phyloP scores from a whole-genome alignment of 2,329 filamentous ascomycete species.

The Exophiala viscosa region DNA sequence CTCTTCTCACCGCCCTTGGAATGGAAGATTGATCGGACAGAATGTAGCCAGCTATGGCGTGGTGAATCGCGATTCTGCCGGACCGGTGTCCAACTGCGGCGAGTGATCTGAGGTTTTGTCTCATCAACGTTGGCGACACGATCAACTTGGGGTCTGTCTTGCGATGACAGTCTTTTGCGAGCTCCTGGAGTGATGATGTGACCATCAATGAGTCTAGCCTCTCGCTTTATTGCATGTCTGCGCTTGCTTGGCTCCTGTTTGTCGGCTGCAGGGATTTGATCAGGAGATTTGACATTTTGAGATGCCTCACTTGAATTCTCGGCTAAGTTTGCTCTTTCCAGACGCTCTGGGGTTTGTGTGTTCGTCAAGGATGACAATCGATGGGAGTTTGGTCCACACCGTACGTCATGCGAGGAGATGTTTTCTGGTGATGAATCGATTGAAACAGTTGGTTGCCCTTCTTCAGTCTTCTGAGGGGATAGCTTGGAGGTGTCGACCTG shows the following conservation, averaged over 20 bases:
- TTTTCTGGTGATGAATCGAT: neutral
- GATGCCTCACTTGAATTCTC: conserved; percentile 3
- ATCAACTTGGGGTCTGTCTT: neutral
- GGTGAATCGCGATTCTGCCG: conserved; percentile 18
- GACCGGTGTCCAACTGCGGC: conserved; percentile 16
- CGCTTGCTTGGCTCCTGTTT: conserved; percentile 12
- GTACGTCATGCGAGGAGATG: neutral
- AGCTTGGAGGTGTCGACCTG: neutral
- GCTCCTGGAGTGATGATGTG: conserved; percentile 12
- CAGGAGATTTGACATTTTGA: conserved; percentile 7
- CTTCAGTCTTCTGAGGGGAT: neutral
- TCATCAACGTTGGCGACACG: conserved; percentile 3
- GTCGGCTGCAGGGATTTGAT: conserved; percentile 6
- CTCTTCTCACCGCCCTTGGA: conserved; percentile 12
- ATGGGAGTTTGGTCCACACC: neutral
- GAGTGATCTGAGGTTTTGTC: conserved; percentile 4
- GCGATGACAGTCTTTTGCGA: conserved; percentile 14
- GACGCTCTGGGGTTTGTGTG: neutral
- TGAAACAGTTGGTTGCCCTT: neutral
- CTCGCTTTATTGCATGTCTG: conserved; percentile 18
- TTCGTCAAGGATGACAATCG: neutral
- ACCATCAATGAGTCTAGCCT: conserved; percentile 25
- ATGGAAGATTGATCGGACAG: conserved; percentile 18
- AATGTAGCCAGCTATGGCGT: conserved; percentile 20
- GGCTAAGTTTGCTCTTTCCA: conserved; percentile 4